Base-by-base conservation (phyloP, 768 basidiomycete genomes). In the Lyophyllum shimeji region DNA sequence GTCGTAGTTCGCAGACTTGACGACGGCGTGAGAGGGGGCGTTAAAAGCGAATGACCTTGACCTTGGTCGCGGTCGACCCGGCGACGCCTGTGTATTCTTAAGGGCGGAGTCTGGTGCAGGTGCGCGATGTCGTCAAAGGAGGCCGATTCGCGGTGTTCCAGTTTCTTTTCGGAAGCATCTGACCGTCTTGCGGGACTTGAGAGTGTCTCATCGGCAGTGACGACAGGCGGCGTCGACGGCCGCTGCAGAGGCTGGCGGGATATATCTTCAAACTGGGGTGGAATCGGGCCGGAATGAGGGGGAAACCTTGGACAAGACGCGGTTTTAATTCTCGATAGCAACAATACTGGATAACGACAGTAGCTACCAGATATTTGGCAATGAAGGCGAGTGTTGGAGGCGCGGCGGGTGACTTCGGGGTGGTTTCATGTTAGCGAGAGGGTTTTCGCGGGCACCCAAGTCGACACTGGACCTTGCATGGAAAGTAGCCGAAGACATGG, bases 1-100 rank as follows among this genome's bases (percentile, higher is more conserved):
- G 67, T 66, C 2, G 69, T 66, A 1, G 77, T 77, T 50, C 69
- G 68, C 44, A 79, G 70, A 57, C 78, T 79, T 12, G 84, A 86
- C 0, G 87, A 84, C 0, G 87, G 87, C 1, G 87, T 89, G 43
- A 89, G 77, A 11, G 87, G 88, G 31, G 87, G 87, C 0, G 87
- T 89, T 50, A 87, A 74, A 42, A 85, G 73, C 21, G 70, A 60
- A 56, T 71, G 67, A 1, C 69, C 65, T 51, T 72, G 66, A 1
- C 69, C 64, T 37, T 68, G 65, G 29, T 77, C 73, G 48, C 67
- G 71, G 56, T 74, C 73, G 23, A 68, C 65, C 24, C 70, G 69
- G 48, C 69, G 70, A 27, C 71, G 71, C 37, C 69, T 67, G 48
- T 69, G 67, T 46, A 68, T 67, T 61, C 74, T 65, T 56, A 60